Conservation (phyloP, 2,329 filamentous ascomycete genomes). For the Claviceps sp. region DNA sequence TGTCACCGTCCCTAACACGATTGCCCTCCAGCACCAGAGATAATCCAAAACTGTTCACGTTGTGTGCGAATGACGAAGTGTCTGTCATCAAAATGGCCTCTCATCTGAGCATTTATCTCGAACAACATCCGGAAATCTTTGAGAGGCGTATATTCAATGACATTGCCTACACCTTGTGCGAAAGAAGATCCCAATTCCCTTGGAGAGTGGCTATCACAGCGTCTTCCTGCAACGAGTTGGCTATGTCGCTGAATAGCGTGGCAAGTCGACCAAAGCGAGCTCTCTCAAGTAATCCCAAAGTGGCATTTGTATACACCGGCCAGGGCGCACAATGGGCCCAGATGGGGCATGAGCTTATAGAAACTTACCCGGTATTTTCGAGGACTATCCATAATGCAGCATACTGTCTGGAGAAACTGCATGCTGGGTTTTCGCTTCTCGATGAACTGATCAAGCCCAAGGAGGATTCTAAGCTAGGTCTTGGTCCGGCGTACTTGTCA, state of each 20-base stretch:
- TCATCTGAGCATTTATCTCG: constrained; percentile 24
- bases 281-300: constrained; percentile 8
- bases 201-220: constrained; percentile 31
- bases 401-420: constrained; percentile 18
- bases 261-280: constrained; percentile 1
- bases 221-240: constrained; percentile 29
- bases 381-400: constrained; percentile 19
- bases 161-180: constrained; percentile 33
- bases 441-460: constrained; percentile 23
- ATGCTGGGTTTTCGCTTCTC: constrained; percentile 22
- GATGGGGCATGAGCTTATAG: constrained; percentile 25
- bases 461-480: constrained; percentile 19
- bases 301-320: constrained; percentile 26
- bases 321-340: constrained; percentile 25
- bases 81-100: constrained; percentile 17
- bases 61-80: constrained; percentile 25
- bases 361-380: constrained; percentile 21
- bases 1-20: not conserved
- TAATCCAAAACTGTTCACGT: constrained; percentile 25
- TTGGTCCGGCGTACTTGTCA: constrained; percentile 26
- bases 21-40: not conserved
- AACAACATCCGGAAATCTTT: constrained; percentile 27
- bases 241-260: constrained; percentile 26
- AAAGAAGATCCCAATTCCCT: constrained; percentile 28
- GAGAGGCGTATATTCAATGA: constrained; percentile 30